Evolutionary conservation across 805 yeast genomes (phyloP).

Genomic region (Martiniozyma abietophila): DNA sequence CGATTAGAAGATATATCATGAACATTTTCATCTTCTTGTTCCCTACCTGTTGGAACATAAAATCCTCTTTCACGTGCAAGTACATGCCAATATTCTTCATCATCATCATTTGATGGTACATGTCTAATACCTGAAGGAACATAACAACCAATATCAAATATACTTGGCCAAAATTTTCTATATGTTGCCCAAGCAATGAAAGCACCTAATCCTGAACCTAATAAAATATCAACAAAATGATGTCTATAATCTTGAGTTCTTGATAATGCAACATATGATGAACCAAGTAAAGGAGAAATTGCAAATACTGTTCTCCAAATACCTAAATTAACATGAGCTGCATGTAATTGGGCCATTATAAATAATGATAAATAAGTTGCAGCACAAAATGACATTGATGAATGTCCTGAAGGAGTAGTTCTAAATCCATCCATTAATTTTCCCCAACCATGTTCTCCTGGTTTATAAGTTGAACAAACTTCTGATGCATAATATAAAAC

Average conservation of each 20-base stretch:
- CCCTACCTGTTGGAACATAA: constrained; percentile 9
- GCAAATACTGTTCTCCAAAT: constrained; percentile 54
- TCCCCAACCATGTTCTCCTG: constrained; percentile 9
- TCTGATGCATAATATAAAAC: constrained; percentile 51
- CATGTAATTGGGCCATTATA: constrained; percentile 54
- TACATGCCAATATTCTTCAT: constrained; percentile 8
- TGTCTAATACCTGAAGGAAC: constrained; percentile 29
- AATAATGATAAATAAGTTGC: constrained; percentile 55
- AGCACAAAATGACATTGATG: constrained; percentile 62
- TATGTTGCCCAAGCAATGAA: constrained; percentile 51
- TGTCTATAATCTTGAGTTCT: constrained; percentile 92
- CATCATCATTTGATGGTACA: not conserved
- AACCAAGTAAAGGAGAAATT: constrained; percentile 52
- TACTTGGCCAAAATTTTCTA: constrained; percentile 40
- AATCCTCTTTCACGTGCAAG: not conserved
- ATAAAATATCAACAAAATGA: constrained; percentile 74
- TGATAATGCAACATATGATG: constrained; percentile 69
- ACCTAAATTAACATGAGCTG: constrained; percentile 34
- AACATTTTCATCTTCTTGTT: too few relatives aligned
- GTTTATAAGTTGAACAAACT: constrained; percentile 49
- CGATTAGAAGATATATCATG: too few relatives aligned
- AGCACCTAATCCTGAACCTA: constrained; percentile 65
- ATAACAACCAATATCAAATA: constrained; percentile 27
- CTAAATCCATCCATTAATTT: constrained; percentile 61
- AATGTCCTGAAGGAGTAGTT: constrained; percentile 79